Evolutionary conservation across 164 flowering plant species (phyloP).

Genomic region (Tetrastigma voinierianum): DNA sequence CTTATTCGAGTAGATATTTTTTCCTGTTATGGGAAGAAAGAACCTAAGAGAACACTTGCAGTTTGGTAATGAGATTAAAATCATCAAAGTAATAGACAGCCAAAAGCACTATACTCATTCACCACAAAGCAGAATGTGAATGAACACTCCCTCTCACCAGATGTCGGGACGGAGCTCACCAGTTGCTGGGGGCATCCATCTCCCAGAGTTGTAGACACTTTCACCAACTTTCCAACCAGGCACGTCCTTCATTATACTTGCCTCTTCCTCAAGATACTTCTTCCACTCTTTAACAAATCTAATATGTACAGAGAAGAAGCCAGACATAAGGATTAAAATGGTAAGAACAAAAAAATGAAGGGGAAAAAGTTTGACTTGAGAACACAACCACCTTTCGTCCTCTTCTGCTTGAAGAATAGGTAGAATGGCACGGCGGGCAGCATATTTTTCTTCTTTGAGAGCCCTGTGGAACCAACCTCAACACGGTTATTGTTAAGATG

Average conservation of each 20-base stretch:
- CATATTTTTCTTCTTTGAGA: constrained; percentile 88
- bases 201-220: constrained; percentile 86
- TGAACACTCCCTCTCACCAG: constrained; percentile 49
- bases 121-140: too few relatives aligned
- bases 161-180: constrained; percentile 95
- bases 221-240: constrained; percentile 99
- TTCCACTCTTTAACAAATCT: constrained; percentile 99
- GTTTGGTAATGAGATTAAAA: too few relatives aligned
- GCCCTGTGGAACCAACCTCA: constrained; percentile 38
- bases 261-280: constrained; percentile 85
- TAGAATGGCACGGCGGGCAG: constrained; percentile 85
- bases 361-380: not conserved
- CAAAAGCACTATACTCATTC: too few relatives aligned
- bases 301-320: not conserved
- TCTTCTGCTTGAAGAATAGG: constrained; percentile 98
- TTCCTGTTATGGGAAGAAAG: too few relatives aligned
- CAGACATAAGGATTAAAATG: too few relatives aligned
- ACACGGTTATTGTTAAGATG: too few relatives aligned
- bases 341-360: not conserved
- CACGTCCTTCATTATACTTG: constrained; percentile 92
- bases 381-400: constrained; percentile 70
- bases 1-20: too few relatives aligned
- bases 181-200: constrained; percentile 97
- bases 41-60: too few relatives aligned
- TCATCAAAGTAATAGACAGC: too few relatives aligned